These are phyloP conservation scores for Piper betle DNA, from an alignment of 164 flowering plant genomes.

Conservation along the genomic window DNA sequence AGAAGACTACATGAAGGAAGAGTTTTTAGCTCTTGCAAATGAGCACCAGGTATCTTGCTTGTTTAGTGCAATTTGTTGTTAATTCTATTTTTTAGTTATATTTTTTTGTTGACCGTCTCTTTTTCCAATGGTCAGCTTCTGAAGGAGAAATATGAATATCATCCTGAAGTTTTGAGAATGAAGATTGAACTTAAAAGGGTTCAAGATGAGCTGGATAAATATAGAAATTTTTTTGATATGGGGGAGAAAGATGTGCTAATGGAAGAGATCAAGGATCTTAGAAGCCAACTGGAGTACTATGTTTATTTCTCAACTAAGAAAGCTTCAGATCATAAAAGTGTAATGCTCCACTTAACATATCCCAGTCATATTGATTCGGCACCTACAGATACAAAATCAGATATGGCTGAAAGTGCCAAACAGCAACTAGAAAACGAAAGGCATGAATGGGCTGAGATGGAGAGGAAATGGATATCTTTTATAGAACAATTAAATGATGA, in stretches of 20 bases:
- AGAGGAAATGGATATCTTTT: conserved; percentile 84
- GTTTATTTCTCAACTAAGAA: conserved; percentile 43
- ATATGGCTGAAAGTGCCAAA: neutral
- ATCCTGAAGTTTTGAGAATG: conserved; percentile 56
- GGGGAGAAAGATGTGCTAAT: conserved; percentile 86
- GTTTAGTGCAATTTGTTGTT: neutral
- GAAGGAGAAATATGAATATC: conserved; percentile 15
- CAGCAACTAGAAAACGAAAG: conserved; percentile 58
- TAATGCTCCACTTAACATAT: conserved; percentile 45
- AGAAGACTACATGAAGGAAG: conserved; percentile 85
- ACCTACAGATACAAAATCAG: conserved; percentile 22
- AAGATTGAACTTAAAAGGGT: conserved; percentile 64
- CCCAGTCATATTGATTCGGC: conserved; percentile 36
- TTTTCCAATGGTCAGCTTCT: conserved; percentile 43
- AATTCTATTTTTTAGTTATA: neutral
- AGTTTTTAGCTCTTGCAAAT: conserved; percentile 47
- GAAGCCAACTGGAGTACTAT: conserved; percentile 71
- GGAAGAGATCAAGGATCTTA: conserved; percentile 86
- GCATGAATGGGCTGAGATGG: conserved; percentile 63
- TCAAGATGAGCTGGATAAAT: conserved; percentile 67
- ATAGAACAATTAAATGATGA: conserved; percentile 66
- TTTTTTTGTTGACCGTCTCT: neutral
- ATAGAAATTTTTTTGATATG: conserved; percentile 56
- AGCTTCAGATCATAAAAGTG: conserved; percentile 25
- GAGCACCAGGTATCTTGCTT: conserved; percentile 53